These are phyloP conservation scores for Vinca major DNA, from an alignment of 305 asterid species.

Conservation along the genomic window DNA sequence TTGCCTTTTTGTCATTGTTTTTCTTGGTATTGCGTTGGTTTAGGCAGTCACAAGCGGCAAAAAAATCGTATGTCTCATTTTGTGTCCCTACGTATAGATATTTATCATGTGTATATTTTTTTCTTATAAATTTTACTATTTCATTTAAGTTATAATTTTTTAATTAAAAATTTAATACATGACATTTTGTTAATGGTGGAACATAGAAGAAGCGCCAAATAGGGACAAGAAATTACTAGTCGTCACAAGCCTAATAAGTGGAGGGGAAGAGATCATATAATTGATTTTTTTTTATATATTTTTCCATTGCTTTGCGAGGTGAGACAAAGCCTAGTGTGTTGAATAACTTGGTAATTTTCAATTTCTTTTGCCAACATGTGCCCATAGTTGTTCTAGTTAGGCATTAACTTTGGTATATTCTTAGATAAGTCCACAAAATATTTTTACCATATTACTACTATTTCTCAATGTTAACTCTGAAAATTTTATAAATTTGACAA, in stretches of 20 bases:
- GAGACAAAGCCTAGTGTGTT: conserved; percentile 14
- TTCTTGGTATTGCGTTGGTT: conserved; percentile 14
- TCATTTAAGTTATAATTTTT: too few species aligned
- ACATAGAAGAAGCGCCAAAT: too few species aligned
- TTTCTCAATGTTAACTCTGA: neutral
- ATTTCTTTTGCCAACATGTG: conserved; percentile 9
- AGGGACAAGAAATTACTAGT: too few species aligned
- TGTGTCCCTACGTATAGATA: too few species aligned
- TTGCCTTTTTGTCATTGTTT: conserved; percentile 2
- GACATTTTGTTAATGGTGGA: too few species aligned
- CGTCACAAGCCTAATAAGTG: neutral
- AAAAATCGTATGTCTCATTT: neutral
- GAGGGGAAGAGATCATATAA: neutral
- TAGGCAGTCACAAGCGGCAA: conserved; percentile 11
- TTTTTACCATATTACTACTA: neutral
- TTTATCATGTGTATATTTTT: conserved; percentile 8
- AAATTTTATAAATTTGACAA: too few species aligned
- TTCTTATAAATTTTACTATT: neutral
- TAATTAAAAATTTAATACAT: too few species aligned
- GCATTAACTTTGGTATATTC: conserved; percentile 1
- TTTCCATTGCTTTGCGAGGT: conserved; percentile 17
- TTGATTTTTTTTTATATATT: conserved; percentile 4
- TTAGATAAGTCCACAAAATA: neutral
- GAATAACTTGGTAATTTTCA: conserved; percentile 4
- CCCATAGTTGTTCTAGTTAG: neutral